Evolutionary conservation across 2,329 filamentous ascomycete species (phyloP), one percentile per base, ranked within the genome.

Genomic region (Pestalotiopsis fici): DNA sequence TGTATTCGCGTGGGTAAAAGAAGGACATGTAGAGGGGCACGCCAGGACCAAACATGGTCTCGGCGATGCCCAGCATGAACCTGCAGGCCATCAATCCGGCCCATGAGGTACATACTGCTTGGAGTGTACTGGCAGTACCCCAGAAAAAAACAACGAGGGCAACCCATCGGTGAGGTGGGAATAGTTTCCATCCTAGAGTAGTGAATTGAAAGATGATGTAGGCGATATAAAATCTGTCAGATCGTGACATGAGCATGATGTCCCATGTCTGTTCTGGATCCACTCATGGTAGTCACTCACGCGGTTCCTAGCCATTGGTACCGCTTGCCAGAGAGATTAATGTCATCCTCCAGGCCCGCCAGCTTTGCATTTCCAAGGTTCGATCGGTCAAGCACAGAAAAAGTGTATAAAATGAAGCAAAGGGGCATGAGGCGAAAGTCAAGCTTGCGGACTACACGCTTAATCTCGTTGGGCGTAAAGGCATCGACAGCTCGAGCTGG

Each of bases 1-100:
- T 77, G 70, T 87, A 86, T 43, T 86, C 80, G 15, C 88, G 80
- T 7, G 86, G 82, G 72, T 90, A 91, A 78, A 90, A 88, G 75
- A 88, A 88, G 0, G 83, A 85, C 0, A 88, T 75, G 15, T 78
- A 80, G 12, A 74, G 65, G 75, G 82, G 71, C 77, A 83, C 43
- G 78, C 78, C 15, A 76, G 82, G 43, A 27, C 25, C 71, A 21
- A 73, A 73, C 70, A 73, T 71, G 21, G 81, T 81, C 69, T 84
- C 82, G 66, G 79, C 76, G 15, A 80, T 77, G 28, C 82, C 82
- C 0, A 84, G 75, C 13, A 84, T 73, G 59, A 82, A 82, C 2
- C 82, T 77, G n/a, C 81, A 71, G 0, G 78, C 80, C 2, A 80
- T 76, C 2, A 83, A 79, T 64, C 81, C 80, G 9, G 74, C 74